A percentile compares a stretch with the other conserved stretches of the same genome.
Conservation (phyloP, 208 protist species). For the Endotrypanum monterogeii region DNA sequence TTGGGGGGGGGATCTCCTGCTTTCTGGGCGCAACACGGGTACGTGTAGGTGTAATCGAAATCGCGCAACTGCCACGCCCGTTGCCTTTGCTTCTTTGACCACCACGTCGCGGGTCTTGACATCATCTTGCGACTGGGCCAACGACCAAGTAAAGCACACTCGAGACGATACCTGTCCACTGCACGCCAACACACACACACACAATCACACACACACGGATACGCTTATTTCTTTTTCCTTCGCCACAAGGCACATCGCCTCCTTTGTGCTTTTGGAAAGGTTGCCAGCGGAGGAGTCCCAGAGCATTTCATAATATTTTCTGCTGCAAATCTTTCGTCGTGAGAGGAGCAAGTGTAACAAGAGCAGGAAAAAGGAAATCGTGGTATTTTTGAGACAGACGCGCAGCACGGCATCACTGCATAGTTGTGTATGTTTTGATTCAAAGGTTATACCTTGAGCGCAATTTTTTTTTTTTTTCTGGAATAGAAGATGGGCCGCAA, state of each 20-base stretch:
- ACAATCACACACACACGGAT: neutral
- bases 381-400: no score
- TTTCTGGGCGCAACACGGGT: neutral
- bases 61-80: neutral
- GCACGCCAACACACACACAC: constrained; percentile 4
- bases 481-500: constrained; percentile 29
- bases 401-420: no score
- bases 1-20: neutral
- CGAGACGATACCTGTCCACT: neutral
- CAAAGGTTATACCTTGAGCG: no score
- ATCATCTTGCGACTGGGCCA: neutral
- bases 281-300: no score
- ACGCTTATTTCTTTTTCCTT: neutral
- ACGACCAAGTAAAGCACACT: neutral
- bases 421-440: no score
- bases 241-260: no score
- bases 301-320: no score
- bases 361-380: no score
- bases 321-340: no score
- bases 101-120: neutral
- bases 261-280: no score
- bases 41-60: neutral
- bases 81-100: neutral
- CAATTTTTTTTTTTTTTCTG: no score
- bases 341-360: no score